A percentile compares a stretch with the other conserved stretches of the same genome.
phyloP scores from a whole-genome alignment of 2,329 filamentous ascomycete species.

The Aspergillus sp. region DNA sequence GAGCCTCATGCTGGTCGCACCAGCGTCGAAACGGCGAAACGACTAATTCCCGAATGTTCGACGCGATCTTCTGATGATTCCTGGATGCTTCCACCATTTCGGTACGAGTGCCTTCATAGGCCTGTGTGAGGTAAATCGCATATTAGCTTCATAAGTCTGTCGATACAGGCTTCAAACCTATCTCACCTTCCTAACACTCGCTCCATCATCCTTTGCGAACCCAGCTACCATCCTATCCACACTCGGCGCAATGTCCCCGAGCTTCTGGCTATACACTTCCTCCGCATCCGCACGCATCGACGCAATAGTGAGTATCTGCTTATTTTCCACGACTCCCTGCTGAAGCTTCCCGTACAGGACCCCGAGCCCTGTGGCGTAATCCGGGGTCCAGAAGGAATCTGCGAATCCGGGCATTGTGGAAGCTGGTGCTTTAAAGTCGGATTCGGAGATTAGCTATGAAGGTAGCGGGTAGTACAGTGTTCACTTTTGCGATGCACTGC shows the following conservation, averaged over 20 bases:
- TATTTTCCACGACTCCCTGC: conserved; percentile 93
- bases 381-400: conserved; percentile 96
- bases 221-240: conserved; percentile 80
- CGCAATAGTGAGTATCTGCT: conserved; percentile 88
- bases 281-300: conserved; percentile 95
- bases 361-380: conserved; percentile 94
- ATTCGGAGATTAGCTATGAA: not conserved
- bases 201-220: conserved; percentile 90
- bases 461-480: not conserved
- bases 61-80: conserved; percentile 93
- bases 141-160: conserved; percentile 1
- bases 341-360: conserved; percentile 96
- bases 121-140: conserved; percentile 56
- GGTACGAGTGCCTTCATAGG: conserved; percentile 87
- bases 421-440: not conserved
- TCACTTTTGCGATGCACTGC: not conserved
- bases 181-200: conserved; percentile 87
- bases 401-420: conserved; percentile 82
- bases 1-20: conserved; percentile 92
- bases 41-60: conserved; percentile 94
- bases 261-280: conserved; percentile 79
- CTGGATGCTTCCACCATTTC: conserved; percentile 91
- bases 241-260: conserved; percentile 79
- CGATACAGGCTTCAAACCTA: not conserved
- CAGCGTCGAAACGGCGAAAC: conserved; percentile 92